A percentile compares a stretch with the other conserved stretches of the same genome.
These are phyloP conservation scores for Delonix regia DNA, from an alignment of 306 rosid genomes.

Conservation along the genomic window DNA sequence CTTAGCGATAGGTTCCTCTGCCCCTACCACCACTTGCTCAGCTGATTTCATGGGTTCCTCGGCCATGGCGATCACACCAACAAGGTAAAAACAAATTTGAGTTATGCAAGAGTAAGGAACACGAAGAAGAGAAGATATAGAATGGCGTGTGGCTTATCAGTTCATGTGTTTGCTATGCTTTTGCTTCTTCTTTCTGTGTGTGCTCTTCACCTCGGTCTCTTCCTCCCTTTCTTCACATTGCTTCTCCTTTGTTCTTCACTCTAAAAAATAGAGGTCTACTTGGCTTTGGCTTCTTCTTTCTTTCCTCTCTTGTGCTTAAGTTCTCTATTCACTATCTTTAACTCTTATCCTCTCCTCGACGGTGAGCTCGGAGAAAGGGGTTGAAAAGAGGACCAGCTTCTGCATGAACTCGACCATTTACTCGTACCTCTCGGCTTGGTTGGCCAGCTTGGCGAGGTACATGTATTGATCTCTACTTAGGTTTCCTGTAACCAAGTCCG, in stretches of 20 bases:
- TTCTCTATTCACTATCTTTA: no score
- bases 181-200: no score
- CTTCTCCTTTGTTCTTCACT: no score
- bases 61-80: slow-evolving; percentile 45
- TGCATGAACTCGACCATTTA: slow-evolving; percentile 82
- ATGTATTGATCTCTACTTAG: slow-evolving; percentile 64
- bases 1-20: slow-evolving; percentile 41
- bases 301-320: no score
- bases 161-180: no score
- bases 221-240: no score
- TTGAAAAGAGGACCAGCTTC: slow-evolving; percentile 60
- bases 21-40: slow-evolving; percentile 32
- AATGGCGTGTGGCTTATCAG: no score
- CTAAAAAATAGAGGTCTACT: no score
- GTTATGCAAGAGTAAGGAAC: neutral
- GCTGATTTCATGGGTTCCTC: slow-evolving; percentile 66
- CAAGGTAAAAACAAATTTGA: neutral
- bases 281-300: no score
- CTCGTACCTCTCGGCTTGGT: slow-evolving; percentile 77
- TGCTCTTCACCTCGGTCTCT: no score
- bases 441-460: slow-evolving; percentile 66
- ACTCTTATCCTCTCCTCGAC: slow-evolving; percentile 75
- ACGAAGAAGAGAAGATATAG: neutral
- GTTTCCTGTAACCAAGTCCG: slow-evolving; percentile 53
- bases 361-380: slow-evolving; percentile 69